Percentiles rank a stretch among this genome's conserved stretches.
These are phyloP conservation scores for Cladosporium sp. DNA, from an alignment of 2,329 filamentous ascomycete species.

Conservation along the genomic window DNA sequence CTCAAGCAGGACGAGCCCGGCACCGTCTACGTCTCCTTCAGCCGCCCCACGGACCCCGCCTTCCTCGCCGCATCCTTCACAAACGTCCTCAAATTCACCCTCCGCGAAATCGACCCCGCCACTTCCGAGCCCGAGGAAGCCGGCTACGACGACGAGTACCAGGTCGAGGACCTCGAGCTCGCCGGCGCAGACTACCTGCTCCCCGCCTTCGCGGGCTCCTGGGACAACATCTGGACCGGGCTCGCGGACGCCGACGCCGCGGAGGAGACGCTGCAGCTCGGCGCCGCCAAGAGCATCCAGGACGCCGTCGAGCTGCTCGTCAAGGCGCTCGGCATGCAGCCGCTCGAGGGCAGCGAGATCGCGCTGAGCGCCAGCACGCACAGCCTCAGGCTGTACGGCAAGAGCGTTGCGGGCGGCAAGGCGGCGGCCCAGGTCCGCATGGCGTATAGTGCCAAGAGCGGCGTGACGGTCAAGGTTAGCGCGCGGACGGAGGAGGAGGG, in stretches of 20 bases:
- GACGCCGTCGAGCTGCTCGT: constrained; percentile 90
- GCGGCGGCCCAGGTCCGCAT: constrained; percentile 85
- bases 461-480: constrained; percentile 92
- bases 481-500: constrained; percentile 89
- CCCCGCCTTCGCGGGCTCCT: constrained; percentile 89
- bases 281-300: constrained; percentile 86
- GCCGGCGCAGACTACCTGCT: constrained; percentile 89
- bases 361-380: constrained; percentile 84
- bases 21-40: constrained; percentile 92
- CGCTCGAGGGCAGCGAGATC: constrained; percentile 89
- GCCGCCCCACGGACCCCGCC: constrained; percentile 67
- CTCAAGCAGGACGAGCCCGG: constrained; percentile 80
- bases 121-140: constrained; percentile 86
- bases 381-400: constrained; percentile 90
- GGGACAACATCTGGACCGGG: constrained; percentile 84
- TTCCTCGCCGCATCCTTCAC: constrained; percentile 78
- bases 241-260: constrained; percentile 77
- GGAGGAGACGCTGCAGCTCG: constrained; percentile 83
- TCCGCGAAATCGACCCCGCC: constrained; percentile 93
- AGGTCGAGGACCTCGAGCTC: constrained; percentile 88
- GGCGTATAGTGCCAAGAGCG: constrained; percentile 87
- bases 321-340: constrained; percentile 81
- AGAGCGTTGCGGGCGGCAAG: constrained; percentile 83
- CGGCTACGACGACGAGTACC: constrained; percentile 96
- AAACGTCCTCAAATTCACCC: constrained; percentile 92